Evolutionary conservation across 352 stramenopile genomes (phyloP).

Genomic region (Phytophthora pistaciae): DNA sequence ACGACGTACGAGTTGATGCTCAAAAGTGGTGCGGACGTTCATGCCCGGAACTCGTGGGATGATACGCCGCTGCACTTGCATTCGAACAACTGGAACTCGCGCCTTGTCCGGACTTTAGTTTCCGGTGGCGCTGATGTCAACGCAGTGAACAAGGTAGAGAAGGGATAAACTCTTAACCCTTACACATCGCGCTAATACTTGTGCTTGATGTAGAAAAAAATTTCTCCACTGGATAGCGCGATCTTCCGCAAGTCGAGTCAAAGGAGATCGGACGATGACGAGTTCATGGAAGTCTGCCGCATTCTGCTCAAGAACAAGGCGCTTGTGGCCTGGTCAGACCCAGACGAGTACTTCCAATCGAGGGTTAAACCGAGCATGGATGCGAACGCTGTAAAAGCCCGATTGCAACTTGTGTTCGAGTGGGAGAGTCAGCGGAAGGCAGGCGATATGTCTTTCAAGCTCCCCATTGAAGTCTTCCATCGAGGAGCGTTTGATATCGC

Average conservation of each 20-base stretch:
- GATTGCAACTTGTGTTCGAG: background rate
- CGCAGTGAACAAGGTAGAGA: background rate
- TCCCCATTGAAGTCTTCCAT: background rate
- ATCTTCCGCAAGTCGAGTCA: background rate
- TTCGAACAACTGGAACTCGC: background rate
- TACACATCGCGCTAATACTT: background rate
- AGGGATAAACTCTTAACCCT: background rate
- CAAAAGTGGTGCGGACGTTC: background rate
- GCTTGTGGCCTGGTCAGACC: background rate
- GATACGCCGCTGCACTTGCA: background rate
- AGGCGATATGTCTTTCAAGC: slow-evolving; percentile 1
- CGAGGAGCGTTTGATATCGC: background rate
- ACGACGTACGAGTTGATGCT: background rate
- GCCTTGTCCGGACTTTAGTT: background rate
- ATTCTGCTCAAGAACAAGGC: slow-evolving; percentile 2
- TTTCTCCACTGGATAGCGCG: background rate
- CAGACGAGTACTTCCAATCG: background rate
- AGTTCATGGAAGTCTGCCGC: slow-evolving; percentile 1
- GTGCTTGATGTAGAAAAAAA: background rate
- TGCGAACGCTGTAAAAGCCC: background rate
- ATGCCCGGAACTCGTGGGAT: background rate
- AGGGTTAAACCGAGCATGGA: background rate
- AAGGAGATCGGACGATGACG: background rate
- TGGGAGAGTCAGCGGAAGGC: background rate
- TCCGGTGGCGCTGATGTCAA: background rate